Evolutionary conservation across 2,329 filamentous ascomycete genomes (phyloP).

Genomic region (Rhynchosporium graminicola): DNA sequence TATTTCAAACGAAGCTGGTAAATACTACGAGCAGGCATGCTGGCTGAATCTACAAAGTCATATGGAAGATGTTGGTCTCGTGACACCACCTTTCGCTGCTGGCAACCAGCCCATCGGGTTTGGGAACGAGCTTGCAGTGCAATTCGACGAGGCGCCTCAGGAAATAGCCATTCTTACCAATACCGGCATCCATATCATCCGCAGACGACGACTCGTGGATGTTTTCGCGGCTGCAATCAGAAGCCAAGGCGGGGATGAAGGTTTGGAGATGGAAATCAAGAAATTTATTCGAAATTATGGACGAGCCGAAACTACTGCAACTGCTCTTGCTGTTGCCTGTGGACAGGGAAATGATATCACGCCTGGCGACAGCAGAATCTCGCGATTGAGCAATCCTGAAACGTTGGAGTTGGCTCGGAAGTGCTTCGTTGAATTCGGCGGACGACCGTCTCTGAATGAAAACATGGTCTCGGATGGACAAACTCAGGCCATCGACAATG

Average conservation of each 20-base stretch:
- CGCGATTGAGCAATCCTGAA: slow-evolving; percentile 75
- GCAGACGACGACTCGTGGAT: slow-evolving; percentile 82
- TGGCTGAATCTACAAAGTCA: slow-evolving; percentile 75
- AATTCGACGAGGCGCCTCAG: slow-evolving; percentile 79
- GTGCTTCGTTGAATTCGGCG: slow-evolving; percentile 90
- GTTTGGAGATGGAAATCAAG: slow-evolving; percentile 77
- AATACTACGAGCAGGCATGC: slow-evolving; percentile 75
- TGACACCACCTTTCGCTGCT: slow-evolving; percentile 72
- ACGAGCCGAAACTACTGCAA: slow-evolving; percentile 83
- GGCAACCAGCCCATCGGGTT: slow-evolving; percentile 72
- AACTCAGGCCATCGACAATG: slow-evolving; percentile 73
- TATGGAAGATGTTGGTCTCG: slow-evolving; percentile 76
- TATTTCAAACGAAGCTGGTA: slow-evolving; percentile 40
- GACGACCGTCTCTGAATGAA: slow-evolving; percentile 81
- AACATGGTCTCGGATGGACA: slow-evolving; percentile 63
- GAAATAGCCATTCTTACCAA: slow-evolving; percentile 93
- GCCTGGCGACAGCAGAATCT: slow-evolving; percentile 70
- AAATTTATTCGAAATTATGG: slow-evolving; percentile 86
- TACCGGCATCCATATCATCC: slow-evolving; percentile 83
- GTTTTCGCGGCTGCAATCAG: slow-evolving; percentile 84
- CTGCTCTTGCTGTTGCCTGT: slow-evolving; percentile 90
- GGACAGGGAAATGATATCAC: slow-evolving; percentile 79
- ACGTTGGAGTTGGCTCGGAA: slow-evolving; percentile 83
- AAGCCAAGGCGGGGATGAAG: slow-evolving; percentile 72
- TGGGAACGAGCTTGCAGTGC: slow-evolving; percentile 93